Base-by-base conservation (phyloP, 2,329 filamentous ascomycete species). In the Talaromyces sp. region DNA sequence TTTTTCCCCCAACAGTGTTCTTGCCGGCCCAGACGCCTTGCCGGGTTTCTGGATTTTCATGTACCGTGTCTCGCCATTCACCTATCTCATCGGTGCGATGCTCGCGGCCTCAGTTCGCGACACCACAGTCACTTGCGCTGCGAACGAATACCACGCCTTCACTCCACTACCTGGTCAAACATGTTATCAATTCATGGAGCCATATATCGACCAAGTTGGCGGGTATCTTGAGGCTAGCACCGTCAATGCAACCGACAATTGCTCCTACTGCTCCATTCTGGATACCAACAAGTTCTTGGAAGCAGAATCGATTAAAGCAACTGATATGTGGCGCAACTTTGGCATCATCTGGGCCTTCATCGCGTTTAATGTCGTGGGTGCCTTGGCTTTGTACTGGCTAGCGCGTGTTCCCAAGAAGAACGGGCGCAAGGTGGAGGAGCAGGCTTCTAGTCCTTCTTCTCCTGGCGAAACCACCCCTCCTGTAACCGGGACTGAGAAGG, bases 41-140 rank as follows among this genome's bases (percentile, higher is more conserved):
- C 89, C 89, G 0, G 81, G 85, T 0, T 92, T 92, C 78, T 92
- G 89, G 89, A 85, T 86, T 64, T 91, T 90, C 77, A 91, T 91
- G 89, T 89, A 91, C 73, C 82, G 85, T 30, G 79, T 86, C 10
- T 86, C 83, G 0, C 87, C 87, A 0, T 87, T 90, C 63, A 89
- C 86, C 0, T 91, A 90, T 59, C 74, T 80, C 4, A 77, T 81
- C 4, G 75, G 76, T n/a, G 70, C 75, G 2, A 72, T 81, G 16
- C 63, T 76, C 8, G 71, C 74, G 0, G 73, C 71, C 0, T 76
- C 76, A 0, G 54, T 77, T 1, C 62, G 71, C 0, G 69, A 69
- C 2, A 67, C 70, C 2, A 60, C 64, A 0, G 72, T 76, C 8
- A 27, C 67, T 8, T 78, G 76, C 60, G 71, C 73, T 1, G 56